phyloP scores from a whole-genome alignment of 2,329 filamentous ascomycete species.

The Cladobotryum protrusum region DNA sequence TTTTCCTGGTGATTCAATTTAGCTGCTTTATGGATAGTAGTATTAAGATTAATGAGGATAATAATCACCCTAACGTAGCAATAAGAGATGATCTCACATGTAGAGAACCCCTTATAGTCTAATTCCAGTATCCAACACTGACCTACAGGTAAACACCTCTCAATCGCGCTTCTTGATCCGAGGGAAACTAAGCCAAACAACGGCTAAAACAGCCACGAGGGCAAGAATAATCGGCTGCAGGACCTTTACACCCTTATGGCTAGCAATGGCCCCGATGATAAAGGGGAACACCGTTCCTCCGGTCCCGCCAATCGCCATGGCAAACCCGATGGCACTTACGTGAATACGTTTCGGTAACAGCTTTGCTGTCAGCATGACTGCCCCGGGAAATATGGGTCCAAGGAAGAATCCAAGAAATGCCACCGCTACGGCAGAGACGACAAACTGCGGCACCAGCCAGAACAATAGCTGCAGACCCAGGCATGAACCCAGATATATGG shows the following conservation, averaged over 20 bases:
- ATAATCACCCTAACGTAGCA: too few relatives aligned
- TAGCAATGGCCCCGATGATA: slow-evolving; percentile 57
- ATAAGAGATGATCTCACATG: too few relatives aligned
- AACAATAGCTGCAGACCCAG: slow-evolving; percentile 57
- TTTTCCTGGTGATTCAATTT: too few relatives aligned
- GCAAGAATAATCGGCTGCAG: slow-evolving; percentile 46
- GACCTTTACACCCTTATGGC: slow-evolving; percentile 40
- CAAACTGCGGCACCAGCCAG: slow-evolving; percentile 55
- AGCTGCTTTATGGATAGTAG: too few relatives aligned
- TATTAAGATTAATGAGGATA: too few relatives aligned
- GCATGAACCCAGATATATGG: slow-evolving; percentile 54
- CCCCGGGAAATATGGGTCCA: slow-evolving; percentile 67
- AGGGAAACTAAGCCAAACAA: slow-evolving; percentile 32
- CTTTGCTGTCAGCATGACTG: slow-evolving; percentile 64
- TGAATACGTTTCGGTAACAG: slow-evolving; percentile 64
- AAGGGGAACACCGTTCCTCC: slow-evolving; percentile 60
- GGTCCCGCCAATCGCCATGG: slow-evolving; percentile 63
- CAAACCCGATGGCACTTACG: slow-evolving; percentile 67
- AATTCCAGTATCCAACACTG: too few relatives aligned
- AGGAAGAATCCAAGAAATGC: slow-evolving; percentile 67
- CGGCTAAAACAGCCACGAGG: slow-evolving; percentile 30
- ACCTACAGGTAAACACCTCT: too few relatives aligned
- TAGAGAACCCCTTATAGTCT: too few relatives aligned
- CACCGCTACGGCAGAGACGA: slow-evolving; percentile 53
- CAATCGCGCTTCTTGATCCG: slow-evolving; percentile 27